Percentiles rank a stretch among this genome's conserved stretches.
phyloP scores from a whole-genome alignment of 2,329 filamentous ascomycete genomes.

The Trichoderma endophyticum region DNA sequence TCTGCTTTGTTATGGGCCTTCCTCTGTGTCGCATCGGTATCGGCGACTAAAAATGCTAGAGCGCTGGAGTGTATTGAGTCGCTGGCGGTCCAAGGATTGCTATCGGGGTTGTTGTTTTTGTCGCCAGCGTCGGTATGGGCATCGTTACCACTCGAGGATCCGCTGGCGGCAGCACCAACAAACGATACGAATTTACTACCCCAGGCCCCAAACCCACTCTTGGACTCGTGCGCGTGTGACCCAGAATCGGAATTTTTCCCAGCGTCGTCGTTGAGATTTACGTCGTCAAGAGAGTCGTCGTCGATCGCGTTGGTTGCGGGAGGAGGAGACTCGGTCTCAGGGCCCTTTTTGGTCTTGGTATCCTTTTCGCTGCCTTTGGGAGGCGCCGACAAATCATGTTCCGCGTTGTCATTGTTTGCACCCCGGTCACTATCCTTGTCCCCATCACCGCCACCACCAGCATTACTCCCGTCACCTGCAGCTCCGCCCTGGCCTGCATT shows the following conservation, averaged over 20 bases:
- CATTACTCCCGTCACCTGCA: slow-evolving; percentile 20
- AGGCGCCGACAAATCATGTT: slow-evolving; percentile 28
- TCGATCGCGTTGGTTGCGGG: slow-evolving; percentile 40
- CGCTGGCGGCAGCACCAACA: slow-evolving; percentile 7
- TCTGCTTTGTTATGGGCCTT: slow-evolving; percentile 33
- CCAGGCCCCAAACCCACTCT: slow-evolving; percentile 54
- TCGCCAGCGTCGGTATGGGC: slow-evolving; percentile 34
- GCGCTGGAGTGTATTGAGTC: slow-evolving; percentile 51
- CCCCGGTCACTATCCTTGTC: slow-evolving; percentile 36
- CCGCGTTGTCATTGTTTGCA: slow-evolving; percentile 22
- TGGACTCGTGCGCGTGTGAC: slow-evolving; percentile 46
- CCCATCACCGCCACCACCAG: slow-evolving; percentile 30
- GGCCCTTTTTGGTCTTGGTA: slow-evolving; percentile 25
- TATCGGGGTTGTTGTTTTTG: slow-evolving; percentile 41
- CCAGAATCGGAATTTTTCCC: slow-evolving; percentile 56
- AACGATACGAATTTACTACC: slow-evolving; percentile 58
- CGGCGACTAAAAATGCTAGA: slow-evolving; percentile 46
- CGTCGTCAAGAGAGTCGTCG: slow-evolving; percentile 57
- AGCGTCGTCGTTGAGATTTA: slow-evolving; percentile 60
- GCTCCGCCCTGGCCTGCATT: slow-evolving; percentile 19
- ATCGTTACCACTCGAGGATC: slow-evolving; percentile 35
- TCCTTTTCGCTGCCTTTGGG: slow-evolving; percentile 42
- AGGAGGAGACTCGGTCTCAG: slow-evolving; percentile 24
- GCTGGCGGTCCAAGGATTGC: slow-evolving; percentile 50
- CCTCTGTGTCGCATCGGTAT: slow-evolving; percentile 41